A percentile compares a stretch with the other conserved stretches of the same genome.
phyloP scores from a whole-genome alignment of 306 rosid genomes.

The Pterocarpus macrocarpus region DNA sequence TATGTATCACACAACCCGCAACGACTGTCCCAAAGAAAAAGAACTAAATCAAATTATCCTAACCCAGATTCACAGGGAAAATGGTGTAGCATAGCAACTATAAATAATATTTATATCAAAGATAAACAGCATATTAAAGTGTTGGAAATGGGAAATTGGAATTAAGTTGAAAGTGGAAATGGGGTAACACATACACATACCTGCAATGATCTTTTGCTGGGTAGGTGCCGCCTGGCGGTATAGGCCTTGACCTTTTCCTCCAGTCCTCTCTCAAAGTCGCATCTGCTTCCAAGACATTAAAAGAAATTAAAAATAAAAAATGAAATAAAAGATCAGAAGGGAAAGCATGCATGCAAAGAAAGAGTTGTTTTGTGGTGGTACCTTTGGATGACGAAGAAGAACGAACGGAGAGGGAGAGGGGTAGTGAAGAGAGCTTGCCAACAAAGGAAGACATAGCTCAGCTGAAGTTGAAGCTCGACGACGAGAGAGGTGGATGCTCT shows the following conservation, averaged over 20 bases:
- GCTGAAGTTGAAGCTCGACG: neutral
- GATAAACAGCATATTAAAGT: neutral
- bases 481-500: neutral
- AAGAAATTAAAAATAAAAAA: neutral
- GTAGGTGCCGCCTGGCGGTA: constrained; percentile 91
- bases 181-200: constrained; percentile 44
- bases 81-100: neutral
- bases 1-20: constrained; percentile 98
- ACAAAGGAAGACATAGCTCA: constrained; percentile 61
- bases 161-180: neutral
- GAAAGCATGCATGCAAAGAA: constrained; percentile 6
- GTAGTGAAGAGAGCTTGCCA: constrained; percentile 63
- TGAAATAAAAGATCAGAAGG: neutral
- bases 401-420: constrained; percentile 58
- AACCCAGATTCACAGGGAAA: constrained; percentile 7
- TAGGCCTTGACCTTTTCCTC: constrained; percentile 87
- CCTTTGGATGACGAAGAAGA: constrained; percentile 73
- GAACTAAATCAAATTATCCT: neutral
- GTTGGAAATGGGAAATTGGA: neutral
- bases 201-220: constrained; percentile 99
- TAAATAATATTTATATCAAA: neutral
- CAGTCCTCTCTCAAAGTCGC: constrained; percentile 76
- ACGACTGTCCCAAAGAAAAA: constrained; percentile 58
- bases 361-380: constrained; percentile 10
- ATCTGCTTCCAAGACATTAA: constrained; percentile 49